Percentiles rank a stretch among this genome's conserved stretches.
Conservation (phyloP, 2,329 filamentous ascomycete species). For the Paracamarosporium sp. region DNA sequence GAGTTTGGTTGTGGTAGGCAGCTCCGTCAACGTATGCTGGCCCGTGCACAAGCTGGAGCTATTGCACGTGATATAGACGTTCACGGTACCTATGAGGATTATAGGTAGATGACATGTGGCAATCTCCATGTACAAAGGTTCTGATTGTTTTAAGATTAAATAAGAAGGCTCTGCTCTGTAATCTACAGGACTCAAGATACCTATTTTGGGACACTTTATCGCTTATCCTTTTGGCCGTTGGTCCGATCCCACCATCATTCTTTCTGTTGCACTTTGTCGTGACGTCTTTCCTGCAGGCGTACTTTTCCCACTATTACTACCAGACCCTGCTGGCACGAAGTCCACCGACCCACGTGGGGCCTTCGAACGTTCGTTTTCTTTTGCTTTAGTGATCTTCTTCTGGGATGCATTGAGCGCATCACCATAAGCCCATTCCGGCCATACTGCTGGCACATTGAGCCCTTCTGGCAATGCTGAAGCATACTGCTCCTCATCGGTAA, state of each 20-base stretch:
- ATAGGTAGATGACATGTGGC: too few species aligned
- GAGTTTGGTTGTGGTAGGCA: slow-evolving; percentile 33
- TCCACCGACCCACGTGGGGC: slow-evolving; percentile 38
- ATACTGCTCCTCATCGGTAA: slow-evolving; percentile 64
- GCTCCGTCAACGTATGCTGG: slow-evolving; percentile 6
- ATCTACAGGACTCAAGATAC: not conserved
- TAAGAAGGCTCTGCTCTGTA: not conserved
- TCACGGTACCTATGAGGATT: too few species aligned
- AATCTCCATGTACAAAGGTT: too few species aligned
- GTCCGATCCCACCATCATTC: slow-evolving; percentile 24
- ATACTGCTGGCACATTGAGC: slow-evolving; percentile 48
- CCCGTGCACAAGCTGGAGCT: slow-evolving; percentile 14
- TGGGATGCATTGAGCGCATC: slow-evolving; percentile 51
- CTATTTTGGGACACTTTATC: not conserved
- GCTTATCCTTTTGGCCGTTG: slow-evolving; percentile 25
- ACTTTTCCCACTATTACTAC: slow-evolving; percentile 27
- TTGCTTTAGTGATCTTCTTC: slow-evolving; percentile 43
- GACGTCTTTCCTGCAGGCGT: slow-evolving; percentile 26
- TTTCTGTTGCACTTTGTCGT: slow-evolving; percentile 25
- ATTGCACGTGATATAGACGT: slow-evolving; percentile 15
- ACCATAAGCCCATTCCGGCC: slow-evolving; percentile 52
- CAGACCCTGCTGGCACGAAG: slow-evolving; percentile 42
- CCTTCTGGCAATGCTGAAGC: slow-evolving; percentile 60
- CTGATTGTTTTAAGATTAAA: not conserved
- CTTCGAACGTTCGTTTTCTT: slow-evolving; percentile 38